These are phyloP conservation scores for Mercurialis annua DNA, from an alignment of 345 rosid species.

Conservation along the genomic window DNA sequence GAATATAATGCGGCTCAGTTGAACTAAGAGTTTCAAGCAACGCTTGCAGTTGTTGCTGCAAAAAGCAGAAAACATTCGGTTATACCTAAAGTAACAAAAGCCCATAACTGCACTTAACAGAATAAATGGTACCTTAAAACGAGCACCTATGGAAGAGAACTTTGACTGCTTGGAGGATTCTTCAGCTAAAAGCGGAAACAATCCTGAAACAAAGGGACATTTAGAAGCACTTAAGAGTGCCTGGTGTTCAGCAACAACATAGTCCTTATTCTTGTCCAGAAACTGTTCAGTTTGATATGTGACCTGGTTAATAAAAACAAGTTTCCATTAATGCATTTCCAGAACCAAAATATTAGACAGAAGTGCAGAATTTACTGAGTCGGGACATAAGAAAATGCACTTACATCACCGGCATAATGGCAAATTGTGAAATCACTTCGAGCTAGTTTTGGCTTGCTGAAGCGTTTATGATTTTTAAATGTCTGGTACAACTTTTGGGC, in stretches of 20 bases:
- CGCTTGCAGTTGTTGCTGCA: constrained; percentile 88
- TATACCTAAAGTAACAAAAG: constrained; percentile 10
- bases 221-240: constrained; percentile 81
- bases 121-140: constrained; percentile 73
- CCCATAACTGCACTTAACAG: constrained; percentile 1
- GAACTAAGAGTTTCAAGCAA: constrained; percentile 95
- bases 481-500: constrained; percentile 98
- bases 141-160: constrained; percentile 98
- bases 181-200: constrained; percentile 72
- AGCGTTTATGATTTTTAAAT: constrained; percentile 85
- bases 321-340: constrained; percentile 1
- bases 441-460: constrained; percentile 90
- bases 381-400: constrained; percentile 23
- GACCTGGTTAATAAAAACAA: constrained; percentile 51
- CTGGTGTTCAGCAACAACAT: constrained; percentile 98
- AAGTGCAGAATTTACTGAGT: not conserved
- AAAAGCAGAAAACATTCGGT: constrained; percentile 24
- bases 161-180: constrained; percentile 89
- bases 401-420: constrained; percentile 99
- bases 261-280: constrained; percentile 98
- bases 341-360: constrained; percentile 5
- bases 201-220: constrained; percentile 75
- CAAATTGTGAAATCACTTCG: constrained; percentile 95
- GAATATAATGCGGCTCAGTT: constrained; percentile 95
- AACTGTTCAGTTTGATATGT: constrained; percentile 93